A percentile compares a stretch with the other conserved stretches of the same genome.
Conservation (phyloP, 495 filamentous ascomycete genomes). For the Penicillium dipodomyicola region DNA sequence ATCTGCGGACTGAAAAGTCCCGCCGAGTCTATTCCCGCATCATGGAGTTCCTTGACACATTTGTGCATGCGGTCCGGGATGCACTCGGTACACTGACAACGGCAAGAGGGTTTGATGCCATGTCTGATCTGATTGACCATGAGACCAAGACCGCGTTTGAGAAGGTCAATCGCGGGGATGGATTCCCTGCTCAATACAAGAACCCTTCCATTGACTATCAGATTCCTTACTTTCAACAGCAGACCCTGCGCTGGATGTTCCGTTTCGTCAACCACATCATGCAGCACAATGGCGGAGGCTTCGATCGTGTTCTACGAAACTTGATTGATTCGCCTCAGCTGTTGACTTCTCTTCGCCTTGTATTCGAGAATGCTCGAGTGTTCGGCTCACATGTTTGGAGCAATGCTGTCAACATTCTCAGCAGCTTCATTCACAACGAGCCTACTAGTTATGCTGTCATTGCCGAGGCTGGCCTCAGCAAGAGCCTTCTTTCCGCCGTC, state of each 20-base stretch:
- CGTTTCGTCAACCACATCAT: conserved; percentile 97
- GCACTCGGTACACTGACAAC: conserved; percentile 76
- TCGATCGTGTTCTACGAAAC: conserved; percentile 86
- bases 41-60: conserved; percentile 78
- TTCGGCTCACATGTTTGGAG: conserved; percentile 96
- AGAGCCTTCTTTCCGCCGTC: conserved; percentile 75
- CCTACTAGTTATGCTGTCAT: conserved; percentile 96
- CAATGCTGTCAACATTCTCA: conserved; percentile 82
- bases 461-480: conserved; percentile 86
- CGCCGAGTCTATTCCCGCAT: conserved; percentile 77
- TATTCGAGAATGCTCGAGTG: conserved; percentile 72
- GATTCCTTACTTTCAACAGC: conserved; percentile 87
- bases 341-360: conserved; percentile 69
- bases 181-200: conserved; percentile 74
- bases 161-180: conserved; percentile 60
- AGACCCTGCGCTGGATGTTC: conserved; percentile 87
- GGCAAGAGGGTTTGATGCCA: conserved; percentile 78
- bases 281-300: conserved; percentile 77
- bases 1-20: conserved; percentile 75
- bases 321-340: conserved; percentile 89
- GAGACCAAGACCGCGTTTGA: conserved; percentile 72
- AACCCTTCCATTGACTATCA: conserved; percentile 85
- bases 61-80: conserved; percentile 76
- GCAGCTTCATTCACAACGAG: conserved; percentile 97
- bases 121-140: conserved; percentile 77